These are phyloP conservation scores for Pulicaria dysenterica DNA, from an alignment of 129 eudicot species.

Conservation along the genomic window DNA sequence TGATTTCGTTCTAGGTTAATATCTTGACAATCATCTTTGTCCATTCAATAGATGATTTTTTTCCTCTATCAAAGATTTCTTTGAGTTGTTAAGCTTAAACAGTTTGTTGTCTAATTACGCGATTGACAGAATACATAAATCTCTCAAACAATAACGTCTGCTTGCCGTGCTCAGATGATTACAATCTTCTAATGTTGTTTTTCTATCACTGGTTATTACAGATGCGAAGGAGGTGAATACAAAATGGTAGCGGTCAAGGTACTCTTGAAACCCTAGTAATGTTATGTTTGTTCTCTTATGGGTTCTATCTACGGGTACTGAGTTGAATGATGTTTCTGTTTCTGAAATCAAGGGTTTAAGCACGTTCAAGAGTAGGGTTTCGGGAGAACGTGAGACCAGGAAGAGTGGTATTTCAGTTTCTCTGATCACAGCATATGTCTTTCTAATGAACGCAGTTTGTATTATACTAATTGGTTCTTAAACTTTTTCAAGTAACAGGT, in stretches of 20 bases:
- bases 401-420: conserved; percentile 24
- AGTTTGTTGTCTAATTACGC: background rate
- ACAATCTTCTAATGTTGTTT: background rate
- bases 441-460: background rate
- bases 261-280: conserved; percentile 15
- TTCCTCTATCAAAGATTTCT: background rate
- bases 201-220: conserved; percentile 7
- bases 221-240: conserved; percentile 30
- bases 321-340: conserved; percentile 16
- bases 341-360: conserved; percentile 27
- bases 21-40: conserved; percentile 2
- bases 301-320: background rate
- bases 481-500: conserved; percentile 23
- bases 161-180: background rate
- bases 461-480: conserved; percentile 5
- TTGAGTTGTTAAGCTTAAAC: conserved; percentile 6
- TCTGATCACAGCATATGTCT: background rate
- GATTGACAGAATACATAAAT: conserved; percentile 1
- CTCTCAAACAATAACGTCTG: background rate
- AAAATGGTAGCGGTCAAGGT: conserved; percentile 41
- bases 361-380: conserved; percentile 27
- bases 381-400: conserved; percentile 26
- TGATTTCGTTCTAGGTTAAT: conserved; percentile 14
- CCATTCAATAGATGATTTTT: too few relatives aligned
- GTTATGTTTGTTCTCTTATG: background rate